Base-by-base conservation (phyloP, 2,329 filamentous ascomycete species). In the Elsinoe necatrix region DNA sequence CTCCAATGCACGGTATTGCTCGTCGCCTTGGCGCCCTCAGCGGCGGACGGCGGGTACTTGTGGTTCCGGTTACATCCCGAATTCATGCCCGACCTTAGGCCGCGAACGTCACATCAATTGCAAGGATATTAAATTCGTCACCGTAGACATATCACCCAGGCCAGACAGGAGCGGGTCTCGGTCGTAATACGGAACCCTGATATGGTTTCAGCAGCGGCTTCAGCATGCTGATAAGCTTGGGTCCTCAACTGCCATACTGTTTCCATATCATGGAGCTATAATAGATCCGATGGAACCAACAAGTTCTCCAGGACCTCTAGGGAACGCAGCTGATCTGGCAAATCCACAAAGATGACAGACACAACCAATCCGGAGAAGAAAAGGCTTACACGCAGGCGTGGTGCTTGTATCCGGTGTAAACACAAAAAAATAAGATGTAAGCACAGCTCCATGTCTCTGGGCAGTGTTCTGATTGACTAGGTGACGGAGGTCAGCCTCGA, bases 351-450 rank as follows among this genome's bases (percentile, higher is more conserved):
- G 11, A 50, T 50, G 45, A 18, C 45, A 18, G 27, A 31, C 16
- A 31, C 23, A 18, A 18, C 14, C 3, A 34, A 8, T 20, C 27
- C 45, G 45, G 45, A 50, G 23, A 50, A 50, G 45, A 50, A 50
- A 50, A 21, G 45, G 18, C 45, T 50, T 16, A 50, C 45, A 16
- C 45, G 45, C 16, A 20, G 45, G 45, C 21, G 45, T 11, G 45
- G 45, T 21, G 45, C 45, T 16, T 50, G 45, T 34, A 35, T 50
- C 29, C 45, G 45, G 34, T 50, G 45, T 25, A 50, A 50, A 25
- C 45, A 50, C 27, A 50, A 50, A 25, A 50, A 50, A 25, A 50
- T 50, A 31, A 50, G 45, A 50, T 50, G 45, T 50, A 20, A 20
- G 41, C 20, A 20, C 20, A 4, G 23, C 3, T 6, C 20, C 20